Conservation (phyloP, 257 asterid genomes). For the Henckelia pumila region DNA sequence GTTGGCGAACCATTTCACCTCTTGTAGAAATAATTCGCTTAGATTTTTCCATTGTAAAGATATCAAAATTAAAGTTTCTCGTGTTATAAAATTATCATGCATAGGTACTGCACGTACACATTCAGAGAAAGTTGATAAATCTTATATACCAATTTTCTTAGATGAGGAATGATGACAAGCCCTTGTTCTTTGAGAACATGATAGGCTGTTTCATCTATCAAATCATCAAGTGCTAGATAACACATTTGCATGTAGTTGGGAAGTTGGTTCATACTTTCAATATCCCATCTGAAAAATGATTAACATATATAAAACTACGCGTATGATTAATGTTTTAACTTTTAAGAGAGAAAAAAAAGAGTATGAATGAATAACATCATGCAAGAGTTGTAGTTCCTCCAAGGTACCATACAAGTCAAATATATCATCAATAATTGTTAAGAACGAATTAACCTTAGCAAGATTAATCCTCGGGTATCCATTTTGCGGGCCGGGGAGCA, state of each 20-base stretch:
- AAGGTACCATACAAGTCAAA: constrained; percentile 43
- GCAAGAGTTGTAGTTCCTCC: constrained; percentile 39
- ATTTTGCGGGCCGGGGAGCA: constrained; percentile 28
- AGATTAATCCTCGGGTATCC: constrained; percentile 18
- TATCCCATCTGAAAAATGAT: constrained; percentile 28
- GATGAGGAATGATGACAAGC: constrained; percentile 20
- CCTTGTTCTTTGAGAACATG: constrained; percentile 35
- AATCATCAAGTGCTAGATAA: constrained; percentile 35
- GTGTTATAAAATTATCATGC: neutral
- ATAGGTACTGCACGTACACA: too few species aligned
- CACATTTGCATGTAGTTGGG: constrained; percentile 43
- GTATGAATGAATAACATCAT: neutral
- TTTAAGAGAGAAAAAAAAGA: too few species aligned
- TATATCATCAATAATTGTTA: constrained; percentile 31
- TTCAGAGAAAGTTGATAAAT: too few species aligned
- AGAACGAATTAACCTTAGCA: constrained; percentile 27
- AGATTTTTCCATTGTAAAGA: constrained; percentile 36
- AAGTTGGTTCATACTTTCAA: constrained; percentile 22
- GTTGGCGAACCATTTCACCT: constrained; percentile 42
- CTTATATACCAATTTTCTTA: constrained; percentile 30
- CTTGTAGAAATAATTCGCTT: constrained; percentile 30
- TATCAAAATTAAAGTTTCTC: neutral
- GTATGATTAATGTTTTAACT: too few species aligned
- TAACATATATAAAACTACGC: too few species aligned
- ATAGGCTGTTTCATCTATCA: constrained; percentile 31